Percentiles rank a stretch among this genome's conserved stretches.
Conservation (phyloP, 2,329 filamentous ascomycete genomes). For the Aspergillus viridinutans region DNA sequence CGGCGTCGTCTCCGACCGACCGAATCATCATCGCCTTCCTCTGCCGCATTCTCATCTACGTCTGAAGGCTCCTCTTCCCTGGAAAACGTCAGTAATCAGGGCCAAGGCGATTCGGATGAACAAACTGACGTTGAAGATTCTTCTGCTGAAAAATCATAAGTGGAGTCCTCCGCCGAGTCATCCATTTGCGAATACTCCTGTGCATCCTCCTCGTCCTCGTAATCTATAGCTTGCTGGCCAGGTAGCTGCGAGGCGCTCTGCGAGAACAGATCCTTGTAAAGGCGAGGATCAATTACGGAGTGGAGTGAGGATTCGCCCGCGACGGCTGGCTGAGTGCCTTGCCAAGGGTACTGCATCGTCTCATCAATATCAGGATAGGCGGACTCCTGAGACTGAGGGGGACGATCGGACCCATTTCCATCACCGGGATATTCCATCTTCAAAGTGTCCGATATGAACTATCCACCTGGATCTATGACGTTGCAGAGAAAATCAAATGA, state of each 20-base stretch:
- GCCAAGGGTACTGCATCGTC: conserved; percentile 31
- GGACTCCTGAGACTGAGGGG: conserved; percentile 17
- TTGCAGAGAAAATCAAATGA: background rate
- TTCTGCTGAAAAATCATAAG: conserved; percentile 22
- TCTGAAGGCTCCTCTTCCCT: conserved; percentile 25
- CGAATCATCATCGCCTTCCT: conserved; percentile 21
- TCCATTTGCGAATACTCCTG: conserved; percentile 8
- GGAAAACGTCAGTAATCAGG: conserved; percentile 6
- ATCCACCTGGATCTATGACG: conserved; percentile 3
- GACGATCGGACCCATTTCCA: conserved; percentile 5
- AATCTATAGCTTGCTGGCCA: conserved; percentile 5
- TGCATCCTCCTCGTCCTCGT: conserved; percentile 10
- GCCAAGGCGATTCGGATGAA: background rate
- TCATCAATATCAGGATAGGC: conserved; percentile 34
- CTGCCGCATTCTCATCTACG: conserved; percentile 8
- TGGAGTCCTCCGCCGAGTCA: conserved; percentile 21
- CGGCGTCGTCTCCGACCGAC: conserved; percentile 24
- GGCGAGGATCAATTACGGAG: conserved; percentile 31
- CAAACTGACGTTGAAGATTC: conserved; percentile 24
- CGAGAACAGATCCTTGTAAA: conserved; percentile 25
- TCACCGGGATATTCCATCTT: conserved; percentile 21
- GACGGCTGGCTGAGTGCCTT: conserved; percentile 15
- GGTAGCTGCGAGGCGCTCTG: conserved; percentile 9
- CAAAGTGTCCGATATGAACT: background rate
- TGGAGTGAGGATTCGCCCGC: conserved; percentile 14